A percentile compares a stretch with the other conserved stretches of the same genome.
Conservation (phyloP, 345 rosid genomes). For the Firmiana major region DNA sequence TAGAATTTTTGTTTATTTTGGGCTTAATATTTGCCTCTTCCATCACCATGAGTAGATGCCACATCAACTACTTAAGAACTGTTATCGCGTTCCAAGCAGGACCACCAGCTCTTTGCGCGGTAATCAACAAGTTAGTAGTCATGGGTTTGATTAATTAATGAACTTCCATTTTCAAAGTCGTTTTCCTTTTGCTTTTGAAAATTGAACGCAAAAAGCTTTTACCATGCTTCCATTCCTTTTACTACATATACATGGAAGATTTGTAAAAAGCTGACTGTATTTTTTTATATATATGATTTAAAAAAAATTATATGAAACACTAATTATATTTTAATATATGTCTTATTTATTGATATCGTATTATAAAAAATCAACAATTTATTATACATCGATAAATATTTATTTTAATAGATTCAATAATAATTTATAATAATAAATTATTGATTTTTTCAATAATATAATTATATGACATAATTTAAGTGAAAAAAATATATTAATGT, state of each 20-base stretch:
- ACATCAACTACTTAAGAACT: not conserved
- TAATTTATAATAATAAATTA: too few species aligned
- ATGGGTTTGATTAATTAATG: not conserved
- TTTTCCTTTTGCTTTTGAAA: constrained; percentile 1
- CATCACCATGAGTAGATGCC: not conserved
- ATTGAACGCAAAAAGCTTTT: not conserved
- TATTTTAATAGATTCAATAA: too few species aligned
- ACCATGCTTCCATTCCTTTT: not conserved
- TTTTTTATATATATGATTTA: too few species aligned
- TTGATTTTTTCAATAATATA: too few species aligned
- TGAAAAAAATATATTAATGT: too few species aligned
- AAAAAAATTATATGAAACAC: too few species aligned
- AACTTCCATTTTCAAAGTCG: not conserved
- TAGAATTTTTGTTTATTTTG: not conserved
- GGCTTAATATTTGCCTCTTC: not conserved
- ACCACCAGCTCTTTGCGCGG: not conserved
- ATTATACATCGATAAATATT: too few species aligned
- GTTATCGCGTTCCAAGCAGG: not conserved
- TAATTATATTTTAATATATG: too few species aligned
- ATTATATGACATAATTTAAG: too few species aligned
- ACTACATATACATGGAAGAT: not conserved
- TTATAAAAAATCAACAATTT: too few species aligned
- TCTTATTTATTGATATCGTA: too few species aligned
- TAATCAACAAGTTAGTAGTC: not conserved
- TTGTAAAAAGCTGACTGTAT: not conserved